A percentile compares a stretch with the other conserved stretches of the same genome.
These are phyloP conservation scores for Globisporangium rhizosaccharum DNA, from an alignment of 352 stramenopile genomes.

Conservation along the genomic window DNA sequence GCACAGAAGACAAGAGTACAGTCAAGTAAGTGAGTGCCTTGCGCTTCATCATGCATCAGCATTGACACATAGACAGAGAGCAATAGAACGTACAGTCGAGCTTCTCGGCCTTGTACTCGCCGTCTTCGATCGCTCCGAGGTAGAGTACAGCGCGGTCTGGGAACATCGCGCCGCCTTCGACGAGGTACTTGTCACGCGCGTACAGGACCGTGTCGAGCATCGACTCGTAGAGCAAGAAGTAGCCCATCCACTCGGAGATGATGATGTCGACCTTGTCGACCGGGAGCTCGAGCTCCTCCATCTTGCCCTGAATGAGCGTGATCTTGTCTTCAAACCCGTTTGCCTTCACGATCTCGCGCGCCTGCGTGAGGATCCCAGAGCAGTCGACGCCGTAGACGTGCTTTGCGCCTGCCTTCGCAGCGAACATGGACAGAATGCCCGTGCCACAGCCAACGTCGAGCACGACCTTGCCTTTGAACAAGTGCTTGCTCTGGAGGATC, in stretches of 20 bases:
- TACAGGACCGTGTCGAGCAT: slow-evolving; percentile 98
- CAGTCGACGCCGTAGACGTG: slow-evolving; percentile 96
- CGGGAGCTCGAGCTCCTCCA: slow-evolving; percentile 92
- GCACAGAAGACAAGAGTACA: slow-evolving; percentile 10
- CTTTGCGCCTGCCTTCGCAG: slow-evolving; percentile 84
- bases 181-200: slow-evolving; percentile 95
- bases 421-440: slow-evolving; percentile 97
- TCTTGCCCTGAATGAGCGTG: slow-evolving; percentile 94
- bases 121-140: slow-evolving; percentile 95
- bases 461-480: slow-evolving; percentile 97
- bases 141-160: slow-evolving; percentile 95
- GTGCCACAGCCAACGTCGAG: slow-evolving; percentile 97
- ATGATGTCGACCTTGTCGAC: slow-evolving; percentile 96
- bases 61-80: background rate
- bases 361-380: slow-evolving; percentile 96
- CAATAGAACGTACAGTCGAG: slow-evolving; percentile 69
- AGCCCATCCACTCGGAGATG: slow-evolving; percentile 99
- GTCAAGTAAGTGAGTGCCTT: background rate
- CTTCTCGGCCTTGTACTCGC: slow-evolving; percentile 92
- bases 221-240: slow-evolving; percentile 97
- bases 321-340: slow-evolving; percentile 92
- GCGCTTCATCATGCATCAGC: too few species aligned
- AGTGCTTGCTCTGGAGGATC: slow-evolving; percentile 95
- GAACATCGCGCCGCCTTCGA: slow-evolving; percentile 91
- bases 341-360: slow-evolving; percentile 94